phyloP scores from a whole-genome alignment of 768 basidiomycete species.

The Russula sp. region DNA sequence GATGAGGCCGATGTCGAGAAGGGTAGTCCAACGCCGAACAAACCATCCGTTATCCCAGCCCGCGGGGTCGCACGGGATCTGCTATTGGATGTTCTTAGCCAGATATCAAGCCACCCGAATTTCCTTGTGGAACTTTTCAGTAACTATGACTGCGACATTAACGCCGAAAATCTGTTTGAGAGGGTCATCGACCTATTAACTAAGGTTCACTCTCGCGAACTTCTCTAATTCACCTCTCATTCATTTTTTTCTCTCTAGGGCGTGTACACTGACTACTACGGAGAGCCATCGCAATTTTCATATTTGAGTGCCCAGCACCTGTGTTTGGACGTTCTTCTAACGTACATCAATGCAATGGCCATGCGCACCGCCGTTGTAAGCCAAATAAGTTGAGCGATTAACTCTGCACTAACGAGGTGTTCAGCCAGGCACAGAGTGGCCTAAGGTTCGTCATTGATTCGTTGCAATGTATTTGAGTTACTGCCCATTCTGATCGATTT shows the following conservation, averaged over 20 bases:
- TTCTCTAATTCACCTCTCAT: neutral
- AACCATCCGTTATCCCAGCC: slow-evolving; percentile 43
- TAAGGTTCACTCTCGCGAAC: slow-evolving; percentile 32
- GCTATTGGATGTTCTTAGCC: slow-evolving; percentile 79
- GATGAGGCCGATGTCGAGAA: slow-evolving; percentile 42
- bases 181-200: slow-evolving; percentile 81
- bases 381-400: slow-evolving; percentile 15
- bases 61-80: slow-evolving; percentile 83
- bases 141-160: slow-evolving; percentile 96
- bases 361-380: slow-evolving; percentile 46
- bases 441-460: slow-evolving; percentile 40
- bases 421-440: slow-evolving; percentile 48
- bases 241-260: slow-evolving; percentile 41
- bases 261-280: slow-evolving; percentile 64
- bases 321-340: slow-evolving; percentile 80
- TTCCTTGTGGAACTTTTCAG: slow-evolving; percentile 95
- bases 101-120: slow-evolving; percentile 73
- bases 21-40: slow-evolving; percentile 36
- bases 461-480: neutral
- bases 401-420: neutral
- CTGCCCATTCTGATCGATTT: neutral
- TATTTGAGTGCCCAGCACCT: slow-evolving; percentile 77
- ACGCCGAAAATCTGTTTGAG: slow-evolving; percentile 95
- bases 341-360: slow-evolving; percentile 86
- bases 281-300: slow-evolving; percentile 51